Evolutionary conservation across 148 eudicot genomes (phyloP).

Genomic region (Rhododendron ovatum): DNA sequence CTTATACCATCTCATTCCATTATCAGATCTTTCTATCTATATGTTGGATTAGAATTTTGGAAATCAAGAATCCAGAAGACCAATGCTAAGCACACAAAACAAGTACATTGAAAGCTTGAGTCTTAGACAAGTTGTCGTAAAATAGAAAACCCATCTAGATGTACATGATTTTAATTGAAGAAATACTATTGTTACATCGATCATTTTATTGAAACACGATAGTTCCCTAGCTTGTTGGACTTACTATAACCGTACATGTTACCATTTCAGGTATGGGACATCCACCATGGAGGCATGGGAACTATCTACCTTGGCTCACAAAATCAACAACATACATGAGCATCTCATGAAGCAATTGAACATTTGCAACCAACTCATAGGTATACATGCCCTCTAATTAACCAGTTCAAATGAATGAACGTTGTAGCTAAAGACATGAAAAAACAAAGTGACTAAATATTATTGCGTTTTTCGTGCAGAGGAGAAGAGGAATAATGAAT

Average conservation of each 20-base stretch:
- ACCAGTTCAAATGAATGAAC: background rate
- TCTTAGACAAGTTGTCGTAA: background rate
- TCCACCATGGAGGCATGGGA: slow-evolving; percentile 49
- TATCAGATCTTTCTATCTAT: background rate
- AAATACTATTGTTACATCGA: background rate
- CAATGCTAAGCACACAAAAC: background rate
- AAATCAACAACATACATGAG: slow-evolving; percentile 42
- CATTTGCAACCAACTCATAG: slow-evolving; percentile 32
- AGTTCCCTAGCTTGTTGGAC: background rate
- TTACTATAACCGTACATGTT: background rate
- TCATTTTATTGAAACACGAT: background rate
- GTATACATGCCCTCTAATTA: slow-evolving; percentile 24
- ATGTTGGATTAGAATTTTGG: background rate
- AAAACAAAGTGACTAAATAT: background rate
- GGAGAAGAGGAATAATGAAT: slow-evolving; percentile 53
- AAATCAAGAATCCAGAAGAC: background rate
- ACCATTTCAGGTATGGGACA: slow-evolving; percentile 24
- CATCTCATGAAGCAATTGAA: slow-evolving; percentile 35
- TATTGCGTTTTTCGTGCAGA: slow-evolving; percentile 27
- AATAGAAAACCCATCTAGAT: background rate
- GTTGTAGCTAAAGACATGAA: background rate
- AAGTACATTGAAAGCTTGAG: background rate
- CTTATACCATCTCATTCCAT: background rate
- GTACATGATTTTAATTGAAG: background rate
- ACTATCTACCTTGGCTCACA: slow-evolving; percentile 55